Base-by-base conservation (phyloP, 2,329 filamentous ascomycete genomes). In the Colletotrichum scovillei region DNA sequence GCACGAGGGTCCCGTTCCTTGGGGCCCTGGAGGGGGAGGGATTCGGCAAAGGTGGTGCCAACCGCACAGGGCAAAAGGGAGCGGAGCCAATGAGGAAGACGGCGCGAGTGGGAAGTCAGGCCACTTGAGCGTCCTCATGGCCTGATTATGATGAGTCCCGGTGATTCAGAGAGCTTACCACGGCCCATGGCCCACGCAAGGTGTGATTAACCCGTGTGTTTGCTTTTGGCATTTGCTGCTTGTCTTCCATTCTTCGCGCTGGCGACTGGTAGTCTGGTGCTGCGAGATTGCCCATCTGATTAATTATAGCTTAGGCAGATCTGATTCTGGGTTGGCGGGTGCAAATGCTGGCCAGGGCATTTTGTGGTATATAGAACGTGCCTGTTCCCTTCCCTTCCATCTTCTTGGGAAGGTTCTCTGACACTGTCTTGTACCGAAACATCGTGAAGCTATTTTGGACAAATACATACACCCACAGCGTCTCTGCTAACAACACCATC, bases 61-160 rank as follows among this genome's bases (percentile, higher is more conserved):
- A 69, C 66, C 66, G 66, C 70, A 70, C 46, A 66, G 56, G 60
- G 62, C 59, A n/a, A 56, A 24, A 42, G 38, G 62, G 35, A 52
- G 67, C 62, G 62, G 67, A 62, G 71, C 71, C 71, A 73, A 73
- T 73, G 32, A 62, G 71, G 30, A 46, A 28, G 46, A 56, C 56
- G 67, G 46, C 58, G 46, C 49, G 26, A 32, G 71, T 70, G 67
- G 71, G 62, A 71, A 73, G 69, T 71, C 63, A 57, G 71, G 71
- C 71, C 71, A 73, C 67, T 73, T 73, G 58, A 58, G 67, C 60
- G 57, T 73, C 67, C 53, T 66, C 71, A 65, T 73, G 71, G 71
- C 60, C 71, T 73, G 71, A 73, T 73, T 71, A 73, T 73, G 70
- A 73, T 73, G 70, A 68, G 58, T 28, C 62, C 62, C 59, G 60